Base-by-base conservation (phyloP, 1,284 basidiomycete species). In the Jaminaea rosea region DNA sequence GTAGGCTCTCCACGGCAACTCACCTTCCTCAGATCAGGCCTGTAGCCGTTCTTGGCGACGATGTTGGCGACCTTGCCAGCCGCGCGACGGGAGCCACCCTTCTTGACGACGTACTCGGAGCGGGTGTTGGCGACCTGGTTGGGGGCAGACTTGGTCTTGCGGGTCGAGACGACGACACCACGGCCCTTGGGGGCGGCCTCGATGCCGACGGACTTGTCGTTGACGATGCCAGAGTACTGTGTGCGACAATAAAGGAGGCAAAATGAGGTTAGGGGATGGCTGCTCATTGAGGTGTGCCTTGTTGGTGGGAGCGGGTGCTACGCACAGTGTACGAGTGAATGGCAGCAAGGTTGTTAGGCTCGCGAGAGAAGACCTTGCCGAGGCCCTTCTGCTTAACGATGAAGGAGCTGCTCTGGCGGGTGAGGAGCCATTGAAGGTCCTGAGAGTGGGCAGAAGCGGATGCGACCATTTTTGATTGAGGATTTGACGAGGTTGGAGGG, bases 311-410 rank as follows among this genome's bases (percentile, higher is more conserved):
- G n/a, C n/a, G n/a, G n/a, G n/a, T n/a, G n/a, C 13, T 7, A 36
- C 47, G 26, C 58, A 65, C 63, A 58, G 62, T 72, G 69, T 65
- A 69, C 58, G 62, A 65, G 69, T 73, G 71, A 50, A 73, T 58
- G 57, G 65, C 53, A 50, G 56, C 49, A 37, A 72, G 54, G 67
- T 72, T 70, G 47, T 53, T 49, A 32, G 68, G 64, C 63, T 73
- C 68, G 55, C 71, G 64, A 47, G 67, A 63, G 62, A 72, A 73
- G 61, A 65, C 61, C 55, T 68, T 60, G 55, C 61, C 59, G 36
- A 72, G 58, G 46, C 66, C 68, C 64, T 65, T 65, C 59, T 72
- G 71, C 67, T 72, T 72, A 41, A 73, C 66, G 49, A 72, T 55
- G 67, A 58, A 69, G 60, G 60, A 59, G 45, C 62, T 62, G 53